Evolutionary conservation across 208 protist genomes (phyloP).

Genomic region (Leishmania turanica): DNA sequence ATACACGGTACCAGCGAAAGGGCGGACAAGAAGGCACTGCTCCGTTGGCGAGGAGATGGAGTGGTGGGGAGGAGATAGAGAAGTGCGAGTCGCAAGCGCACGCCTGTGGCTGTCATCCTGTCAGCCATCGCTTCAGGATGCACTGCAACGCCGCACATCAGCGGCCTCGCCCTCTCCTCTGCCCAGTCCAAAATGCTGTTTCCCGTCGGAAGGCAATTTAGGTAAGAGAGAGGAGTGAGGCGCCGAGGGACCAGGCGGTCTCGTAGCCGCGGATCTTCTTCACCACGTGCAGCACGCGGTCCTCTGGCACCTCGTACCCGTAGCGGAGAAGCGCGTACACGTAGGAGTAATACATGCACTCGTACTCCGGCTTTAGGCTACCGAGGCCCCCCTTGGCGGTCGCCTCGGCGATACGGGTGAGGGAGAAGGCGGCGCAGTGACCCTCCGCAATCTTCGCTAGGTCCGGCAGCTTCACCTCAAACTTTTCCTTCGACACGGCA

Average conservation of each 20-base stretch:
- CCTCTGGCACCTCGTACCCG: slow-evolving; percentile 56
- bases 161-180: background rate
- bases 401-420: slow-evolving; percentile 25
- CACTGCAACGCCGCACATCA: background rate
- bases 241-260: slow-evolving; percentile 79
- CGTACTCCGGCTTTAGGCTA: slow-evolving; percentile 47
- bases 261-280: slow-evolving; percentile 89
- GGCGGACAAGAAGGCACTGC: background rate
- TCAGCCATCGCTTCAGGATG: background rate
- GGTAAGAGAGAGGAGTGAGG: slow-evolving; percentile 49
- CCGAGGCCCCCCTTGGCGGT: slow-evolving; percentile 3
- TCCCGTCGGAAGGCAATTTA: background rate
- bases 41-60: background rate
- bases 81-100: background rate
- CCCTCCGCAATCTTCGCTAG: slow-evolving; percentile 25
- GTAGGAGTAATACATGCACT: slow-evolving; percentile 84
- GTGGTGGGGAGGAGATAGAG: background rate
- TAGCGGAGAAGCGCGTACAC: slow-evolving; percentile 66
- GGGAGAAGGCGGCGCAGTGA: slow-evolving; percentile 30
- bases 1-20: background rate
- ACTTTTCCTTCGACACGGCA: slow-evolving; percentile 28
- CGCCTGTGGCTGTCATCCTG: background rate
- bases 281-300: slow-evolving; percentile 60
- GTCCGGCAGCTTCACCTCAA: slow-evolving; percentile 28
- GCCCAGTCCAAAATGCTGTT: no score